Conservation (phyloP, 2,329 filamentous ascomycete species). For the Colletotrichum brevisporum region DNA sequence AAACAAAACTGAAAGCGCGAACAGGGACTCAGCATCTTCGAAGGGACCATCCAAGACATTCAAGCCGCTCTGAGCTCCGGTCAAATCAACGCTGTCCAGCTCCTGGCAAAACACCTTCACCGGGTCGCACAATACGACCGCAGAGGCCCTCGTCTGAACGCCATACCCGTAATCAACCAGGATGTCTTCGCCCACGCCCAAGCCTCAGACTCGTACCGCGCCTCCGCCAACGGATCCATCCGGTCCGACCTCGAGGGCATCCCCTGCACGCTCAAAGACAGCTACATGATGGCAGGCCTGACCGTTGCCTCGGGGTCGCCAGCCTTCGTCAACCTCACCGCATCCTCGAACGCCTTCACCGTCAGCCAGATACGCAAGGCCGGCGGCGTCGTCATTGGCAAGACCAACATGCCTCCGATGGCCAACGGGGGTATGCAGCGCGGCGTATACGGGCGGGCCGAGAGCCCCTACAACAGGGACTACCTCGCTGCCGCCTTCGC, state of each 20-base stretch:
- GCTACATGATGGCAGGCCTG: constrained; percentile 67
- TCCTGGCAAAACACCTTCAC: constrained; percentile 46
- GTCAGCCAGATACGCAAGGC: constrained; percentile 61
- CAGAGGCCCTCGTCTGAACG: constrained; percentile 45
- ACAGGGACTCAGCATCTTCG: constrained; percentile 39
- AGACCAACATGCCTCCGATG: constrained; percentile 71
- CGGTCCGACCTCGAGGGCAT: constrained; percentile 64
- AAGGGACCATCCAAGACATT: constrained; percentile 46
- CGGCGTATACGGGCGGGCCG: constrained; percentile 68
- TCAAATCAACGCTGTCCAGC: constrained; percentile 45
- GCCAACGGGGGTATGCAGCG: constrained; percentile 71
- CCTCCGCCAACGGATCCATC: constrained; percentile 40
- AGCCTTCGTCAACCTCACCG: constrained; percentile 63
- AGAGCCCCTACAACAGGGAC: constrained; percentile 68
- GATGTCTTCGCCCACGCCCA: constrained; percentile 46
- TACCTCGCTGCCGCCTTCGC: constrained; percentile 69
- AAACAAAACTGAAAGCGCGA: not conserved
- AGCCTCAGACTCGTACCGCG: constrained; percentile 46
- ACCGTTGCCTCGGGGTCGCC: constrained; percentile 68
- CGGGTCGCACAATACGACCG: constrained; percentile 47
- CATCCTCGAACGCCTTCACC: constrained; percentile 66
- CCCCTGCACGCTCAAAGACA: constrained; percentile 71
- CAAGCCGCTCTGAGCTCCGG: constrained; percentile 42
- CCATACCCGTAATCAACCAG: constrained; percentile 45
- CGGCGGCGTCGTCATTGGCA: constrained; percentile 66